Percentiles rank a stretch among this genome's conserved stretches.
Evolutionary conservation across 306 rosid species (phyloP).

Genomic region (Cicer arietinum): DNA sequence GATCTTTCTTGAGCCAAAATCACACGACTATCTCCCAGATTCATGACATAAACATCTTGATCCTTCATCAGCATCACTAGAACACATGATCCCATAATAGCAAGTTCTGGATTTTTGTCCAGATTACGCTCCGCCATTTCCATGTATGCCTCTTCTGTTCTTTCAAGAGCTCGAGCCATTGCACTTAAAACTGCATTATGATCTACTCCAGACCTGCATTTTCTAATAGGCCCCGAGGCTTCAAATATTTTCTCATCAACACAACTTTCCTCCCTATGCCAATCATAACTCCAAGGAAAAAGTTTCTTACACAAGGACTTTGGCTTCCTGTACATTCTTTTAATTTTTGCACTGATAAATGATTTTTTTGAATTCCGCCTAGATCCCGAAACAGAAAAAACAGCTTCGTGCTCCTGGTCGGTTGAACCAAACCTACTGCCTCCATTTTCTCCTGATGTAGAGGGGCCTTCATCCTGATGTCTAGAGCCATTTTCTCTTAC

Average conservation of each 20-base stretch:
- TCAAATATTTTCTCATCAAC: constrained; percentile 55
- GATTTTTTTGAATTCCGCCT: constrained; percentile 55
- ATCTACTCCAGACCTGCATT: constrained; percentile 67
- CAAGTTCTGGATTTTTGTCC: constrained; percentile 71
- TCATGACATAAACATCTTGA: constrained; percentile 81
- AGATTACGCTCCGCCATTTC: constrained; percentile 66
- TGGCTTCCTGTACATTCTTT: constrained; percentile 62
- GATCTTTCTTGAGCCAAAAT: constrained; percentile 72
- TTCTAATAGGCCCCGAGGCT: constrained; percentile 57
- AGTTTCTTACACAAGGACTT: constrained; percentile 64
- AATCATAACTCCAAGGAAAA: constrained; percentile 75
- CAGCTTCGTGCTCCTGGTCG: constrained; percentile 38
- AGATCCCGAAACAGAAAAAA: constrained; percentile 50
- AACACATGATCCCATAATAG: constrained; percentile 77
- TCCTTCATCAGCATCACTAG: constrained; percentile 78
- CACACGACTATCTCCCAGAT: constrained; percentile 72
- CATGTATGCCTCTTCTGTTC: constrained; percentile 68
- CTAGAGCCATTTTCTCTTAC: constrained; percentile 44
- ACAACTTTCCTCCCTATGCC: constrained; percentile 63
- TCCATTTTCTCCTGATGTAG: constrained; percentile 64
- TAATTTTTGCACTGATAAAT: constrained; percentile 55
- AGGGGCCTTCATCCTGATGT: constrained; percentile 56
- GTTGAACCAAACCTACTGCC: constrained; percentile 42
- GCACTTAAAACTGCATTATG: constrained; percentile 67
- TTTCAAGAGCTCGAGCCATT: constrained; percentile 69